Percentiles rank a stretch among this genome's conserved stretches.
Conservation (phyloP, 495 filamentous ascomycete species). For the Evernia prunastri region DNA sequence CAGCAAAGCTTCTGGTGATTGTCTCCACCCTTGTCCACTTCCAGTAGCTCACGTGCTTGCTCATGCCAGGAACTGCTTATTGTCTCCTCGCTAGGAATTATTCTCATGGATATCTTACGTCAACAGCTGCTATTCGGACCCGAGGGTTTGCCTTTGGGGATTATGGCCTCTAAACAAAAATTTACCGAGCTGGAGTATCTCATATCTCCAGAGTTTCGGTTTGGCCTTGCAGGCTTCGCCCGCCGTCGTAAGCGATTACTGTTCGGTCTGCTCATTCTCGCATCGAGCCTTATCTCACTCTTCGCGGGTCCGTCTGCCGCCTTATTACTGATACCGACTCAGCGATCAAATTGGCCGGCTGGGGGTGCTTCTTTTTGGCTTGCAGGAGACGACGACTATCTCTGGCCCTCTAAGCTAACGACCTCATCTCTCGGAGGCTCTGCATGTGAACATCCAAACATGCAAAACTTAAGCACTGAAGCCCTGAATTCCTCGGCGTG, state of each 20-base stretch:
- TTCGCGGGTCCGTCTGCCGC: slow-evolving; percentile 17
- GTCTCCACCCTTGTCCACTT: neutral
- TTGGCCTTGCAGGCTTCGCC: slow-evolving; percentile 15
- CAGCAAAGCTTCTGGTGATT: slow-evolving; percentile 14
- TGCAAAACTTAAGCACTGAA: slow-evolving; percentile 7
- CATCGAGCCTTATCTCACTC: slow-evolving; percentile 12
- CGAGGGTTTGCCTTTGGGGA: slow-evolving; percentile 16
- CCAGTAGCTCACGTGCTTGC: neutral
- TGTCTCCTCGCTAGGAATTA: neutral
- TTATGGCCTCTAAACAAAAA: slow-evolving; percentile 10
- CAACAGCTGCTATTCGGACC: slow-evolving; percentile 8
- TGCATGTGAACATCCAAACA: slow-evolving; percentile 3
- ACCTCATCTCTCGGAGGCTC: slow-evolving; percentile 9
- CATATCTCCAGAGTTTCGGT: slow-evolving; percentile 17
- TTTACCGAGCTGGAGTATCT: slow-evolving; percentile 15
- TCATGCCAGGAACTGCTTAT: neutral
- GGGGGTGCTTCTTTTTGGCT: slow-evolving; percentile 18
- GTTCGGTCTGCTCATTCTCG: slow-evolving; percentile 10
- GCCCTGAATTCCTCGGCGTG: slow-evolving; percentile 6
- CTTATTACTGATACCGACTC: slow-evolving; percentile 12
- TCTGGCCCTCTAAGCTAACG: slow-evolving; percentile 12
- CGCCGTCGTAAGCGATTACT: slow-evolving; percentile 3
- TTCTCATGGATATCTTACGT: neutral
- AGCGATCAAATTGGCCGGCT: slow-evolving; percentile 12
- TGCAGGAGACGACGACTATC: slow-evolving; percentile 4